Evolutionary conservation across 345 rosid genomes (phyloP), one percentile per base, ranked within the genome.

Genomic region (Eucalyptus lansdowneana): DNA sequence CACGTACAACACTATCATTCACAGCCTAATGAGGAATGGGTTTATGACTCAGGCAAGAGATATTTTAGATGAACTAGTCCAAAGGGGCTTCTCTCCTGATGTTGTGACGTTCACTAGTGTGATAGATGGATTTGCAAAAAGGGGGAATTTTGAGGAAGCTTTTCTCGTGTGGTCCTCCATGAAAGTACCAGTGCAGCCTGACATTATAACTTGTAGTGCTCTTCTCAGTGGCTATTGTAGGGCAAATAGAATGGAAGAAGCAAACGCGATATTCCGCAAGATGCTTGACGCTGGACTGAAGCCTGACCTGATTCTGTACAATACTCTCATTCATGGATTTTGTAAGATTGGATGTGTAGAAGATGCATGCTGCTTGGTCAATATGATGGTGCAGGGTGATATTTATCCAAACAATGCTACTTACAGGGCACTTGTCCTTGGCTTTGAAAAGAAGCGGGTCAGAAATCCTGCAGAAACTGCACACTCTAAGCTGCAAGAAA

Each of bases 161-260:
- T 92, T 93, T 91, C 90, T 93, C 45, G 69, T 92, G 80, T 94
- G 94, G 95, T 91, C 89, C 83, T 91, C 93, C 89, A 94, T 94
- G 95, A 88, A 93, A 72, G 90, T 80, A 69, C 86, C 90, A 80
- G 90, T 93, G 85, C 21, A 93, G 86, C 96, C 95, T 81, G 94
- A 94, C 90, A 92, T 93, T 47, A 93, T 93, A 87, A 92, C 95
- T 24, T 93, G 95, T 89, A 93, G 93, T 88, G 94, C 94, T 40
- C 90, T 93, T 42, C 91, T 94, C 87, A 93, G 91, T 88, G 95
- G 95, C 45, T 93, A 93, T 56, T 93, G 95, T 89, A 93, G 62
- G 91, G 93, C 88, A 19, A 76, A 72, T 56, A 93, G 92, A 85
- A 93, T 94, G 93, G 89, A 90, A 4, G 92, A 94, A 72, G 94